A percentile compares a stretch with the other conserved stretches of the same genome.
Evolutionary conservation across 208 protist species (phyloP).

Genomic region (Leishmania mexicana): DNA sequence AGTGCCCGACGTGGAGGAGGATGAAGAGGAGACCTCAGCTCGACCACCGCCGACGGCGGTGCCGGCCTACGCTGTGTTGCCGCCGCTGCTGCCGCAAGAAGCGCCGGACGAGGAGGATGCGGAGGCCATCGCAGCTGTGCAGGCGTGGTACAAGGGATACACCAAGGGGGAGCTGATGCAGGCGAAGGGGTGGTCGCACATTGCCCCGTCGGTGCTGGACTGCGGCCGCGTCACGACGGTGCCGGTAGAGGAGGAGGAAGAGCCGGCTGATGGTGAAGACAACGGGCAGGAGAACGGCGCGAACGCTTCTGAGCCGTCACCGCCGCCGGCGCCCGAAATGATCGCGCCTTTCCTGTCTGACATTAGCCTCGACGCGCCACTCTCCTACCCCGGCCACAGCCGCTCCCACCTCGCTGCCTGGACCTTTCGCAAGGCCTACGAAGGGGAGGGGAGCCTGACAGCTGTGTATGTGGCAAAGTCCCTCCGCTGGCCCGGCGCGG

Average conservation of each 20-base stretch:
- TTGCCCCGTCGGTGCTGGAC: constrained; percentile 72
- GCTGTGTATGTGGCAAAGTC: constrained; percentile 82
- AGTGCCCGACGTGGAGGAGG: constrained; percentile 82
- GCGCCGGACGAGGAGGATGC: constrained; percentile 80
- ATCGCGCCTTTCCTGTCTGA: constrained; percentile 88
- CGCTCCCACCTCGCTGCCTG: constrained; percentile 75
- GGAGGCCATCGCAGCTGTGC: constrained; percentile 57
- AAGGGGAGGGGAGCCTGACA: constrained; percentile 69
- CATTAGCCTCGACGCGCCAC: constrained; percentile 68
- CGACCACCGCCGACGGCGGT: constrained; percentile 63
- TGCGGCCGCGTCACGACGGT: constrained; percentile 63
- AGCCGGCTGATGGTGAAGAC: constrained; percentile 18
- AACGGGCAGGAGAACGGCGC: constrained; percentile 23
- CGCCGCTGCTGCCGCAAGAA: constrained; percentile 83
- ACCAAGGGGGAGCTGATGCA: constrained; percentile 87
- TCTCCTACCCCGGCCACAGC: constrained; percentile 80
- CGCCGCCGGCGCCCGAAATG: constrained; percentile 59
- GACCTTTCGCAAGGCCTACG: constrained; percentile 87
- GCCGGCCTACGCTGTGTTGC: constrained; percentile 77
- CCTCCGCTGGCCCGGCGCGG: constrained; percentile 85
- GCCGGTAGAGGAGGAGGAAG: constrained; percentile 39
- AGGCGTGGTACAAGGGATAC: constrained; percentile 86
- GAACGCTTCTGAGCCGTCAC: constrained; percentile 13
- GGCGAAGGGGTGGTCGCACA: constrained; percentile 91
- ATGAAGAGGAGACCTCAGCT: constrained; percentile 40